A percentile compares a stretch with the other conserved stretches of the same genome.
phyloP scores from a whole-genome alignment of 2,329 filamentous ascomycete species.

The Rugonectria rugulosa region DNA sequence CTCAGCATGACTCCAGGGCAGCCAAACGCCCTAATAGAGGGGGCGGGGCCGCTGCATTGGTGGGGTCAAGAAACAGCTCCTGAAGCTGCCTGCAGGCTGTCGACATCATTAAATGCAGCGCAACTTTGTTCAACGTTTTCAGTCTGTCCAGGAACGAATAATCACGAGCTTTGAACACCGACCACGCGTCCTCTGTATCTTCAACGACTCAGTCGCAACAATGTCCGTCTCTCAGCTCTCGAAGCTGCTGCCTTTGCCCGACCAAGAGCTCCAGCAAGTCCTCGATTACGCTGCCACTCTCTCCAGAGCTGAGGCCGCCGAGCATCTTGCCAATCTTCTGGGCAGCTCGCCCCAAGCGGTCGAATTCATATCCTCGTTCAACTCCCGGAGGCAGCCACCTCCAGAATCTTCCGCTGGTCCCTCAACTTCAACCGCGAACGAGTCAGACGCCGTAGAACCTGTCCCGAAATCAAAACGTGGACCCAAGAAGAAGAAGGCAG shows the following conservation, averaged over 20 bases:
- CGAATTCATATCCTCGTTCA: constrained; percentile 84
- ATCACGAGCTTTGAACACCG: too few species aligned
- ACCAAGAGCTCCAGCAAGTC: constrained; percentile 83
- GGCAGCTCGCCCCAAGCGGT: constrained; percentile 81
- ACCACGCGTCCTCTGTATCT: too few species aligned
- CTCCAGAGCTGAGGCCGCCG: constrained; percentile 77
- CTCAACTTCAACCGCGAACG: constrained; percentile 34
- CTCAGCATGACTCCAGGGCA: constrained; percentile 24
- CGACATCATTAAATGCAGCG: neutral
- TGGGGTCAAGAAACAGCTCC: constrained; percentile 13
- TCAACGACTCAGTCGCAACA: neutral
- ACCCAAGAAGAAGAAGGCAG: constrained; percentile 64
- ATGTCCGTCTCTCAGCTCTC: constrained; percentile 75
- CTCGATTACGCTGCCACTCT: constrained; percentile 82
- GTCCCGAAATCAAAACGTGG: constrained; percentile 60
- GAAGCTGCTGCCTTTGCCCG: constrained; percentile 82
- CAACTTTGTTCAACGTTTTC: neutral
- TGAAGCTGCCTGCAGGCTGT: neutral
- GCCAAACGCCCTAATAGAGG: neutral
- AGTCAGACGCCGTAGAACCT: constrained; percentile 43
- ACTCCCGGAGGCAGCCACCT: constrained; percentile 65
- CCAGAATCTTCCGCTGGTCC: constrained; percentile 33
- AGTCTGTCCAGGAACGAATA: too few species aligned
- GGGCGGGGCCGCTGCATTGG: constrained; percentile 18
- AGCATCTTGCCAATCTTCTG: constrained; percentile 87